A percentile compares a stretch with the other conserved stretches of the same genome.
Evolutionary conservation across 768 basidiomycete genomes (phyloP).

Genomic region (Trametes elegans): DNA sequence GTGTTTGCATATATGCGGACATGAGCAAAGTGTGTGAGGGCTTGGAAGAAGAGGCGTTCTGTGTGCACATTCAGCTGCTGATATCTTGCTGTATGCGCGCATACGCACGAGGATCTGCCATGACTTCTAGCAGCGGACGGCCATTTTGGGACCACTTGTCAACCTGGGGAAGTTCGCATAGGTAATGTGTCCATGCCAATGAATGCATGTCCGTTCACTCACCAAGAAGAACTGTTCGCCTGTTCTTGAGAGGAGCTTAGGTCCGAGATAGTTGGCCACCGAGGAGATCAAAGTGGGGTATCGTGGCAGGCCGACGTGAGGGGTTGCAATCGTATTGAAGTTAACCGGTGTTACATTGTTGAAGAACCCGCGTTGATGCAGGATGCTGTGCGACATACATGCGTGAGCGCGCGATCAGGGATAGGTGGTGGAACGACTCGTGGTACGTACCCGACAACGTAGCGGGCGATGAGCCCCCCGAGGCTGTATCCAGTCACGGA

Average conservation of each 20-base stretch:
- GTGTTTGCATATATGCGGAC: constrained; percentile 82
- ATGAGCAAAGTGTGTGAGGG: constrained; percentile 61
- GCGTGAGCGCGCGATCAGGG: too few species aligned
- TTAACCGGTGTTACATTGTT: constrained; percentile 67
- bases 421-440: background rate
- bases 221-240: constrained; percentile 55
- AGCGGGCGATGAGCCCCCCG: constrained; percentile 81
- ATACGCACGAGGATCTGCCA: constrained; percentile 69
- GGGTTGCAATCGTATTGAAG: constrained; percentile 83
- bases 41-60: constrained; percentile 78
- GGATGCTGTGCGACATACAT: constrained; percentile 41
- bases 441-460: constrained; percentile 59
- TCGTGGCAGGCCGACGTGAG: constrained; percentile 72
- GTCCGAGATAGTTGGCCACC: constrained; percentile 55
- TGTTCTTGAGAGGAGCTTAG: constrained; percentile 70
- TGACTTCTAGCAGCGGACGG: constrained; percentile 65
- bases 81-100: background rate
- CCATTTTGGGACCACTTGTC: constrained; percentile 74
- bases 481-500: constrained; percentile 78
- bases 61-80: background rate
- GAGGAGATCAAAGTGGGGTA: constrained; percentile 60
- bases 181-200: background rate
- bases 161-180: constrained; percentile 20
- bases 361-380: constrained; percentile 72
- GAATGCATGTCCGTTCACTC: background rate